Conservation (phyloP, 352 stramenopile species). For the Phytophthora citrophthora region DNA sequence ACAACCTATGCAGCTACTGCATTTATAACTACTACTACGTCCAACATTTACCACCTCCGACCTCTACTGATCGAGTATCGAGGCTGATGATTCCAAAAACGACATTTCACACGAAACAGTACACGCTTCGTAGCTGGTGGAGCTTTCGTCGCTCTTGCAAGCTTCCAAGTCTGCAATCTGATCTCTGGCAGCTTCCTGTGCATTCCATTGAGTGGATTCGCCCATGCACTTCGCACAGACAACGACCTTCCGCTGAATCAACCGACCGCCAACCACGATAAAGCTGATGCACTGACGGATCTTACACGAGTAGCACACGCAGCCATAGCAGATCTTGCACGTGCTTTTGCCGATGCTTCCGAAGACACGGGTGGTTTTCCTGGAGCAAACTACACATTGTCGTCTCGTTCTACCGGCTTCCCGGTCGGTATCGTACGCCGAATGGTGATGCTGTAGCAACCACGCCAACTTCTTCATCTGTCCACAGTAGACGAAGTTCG, state of each 20-base stretch:
- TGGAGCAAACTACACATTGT: slow-evolving; percentile 31
- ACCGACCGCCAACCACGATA: slow-evolving; percentile 24
- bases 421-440: not conserved
- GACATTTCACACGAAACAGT: slow-evolving; percentile 18
- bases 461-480: slow-evolving; percentile 68
- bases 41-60: not conserved
- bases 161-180: slow-evolving; percentile 19
- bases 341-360: slow-evolving; percentile 30
- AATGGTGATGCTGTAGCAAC: slow-evolving; percentile 29
- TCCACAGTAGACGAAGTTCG: slow-evolving; percentile 46
- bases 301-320: slow-evolving; percentile 42
- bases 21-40: slow-evolving; percentile 3
- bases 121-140: slow-evolving; percentile 17
- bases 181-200: slow-evolving; percentile 23
- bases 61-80: slow-evolving; percentile 10
- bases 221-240: slow-evolving; percentile 46
- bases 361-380: slow-evolving; percentile 25
- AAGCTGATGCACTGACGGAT: slow-evolving; percentile 48
- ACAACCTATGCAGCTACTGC: slow-evolving; percentile 3
- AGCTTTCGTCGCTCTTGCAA: slow-evolving; percentile 16
- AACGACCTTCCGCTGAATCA: slow-evolving; percentile 44
- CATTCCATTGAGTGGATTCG: slow-evolving; percentile 37
- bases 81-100: slow-evolving; percentile 21
- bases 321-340: slow-evolving; percentile 41
- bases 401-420: not conserved